A percentile compares a stretch with the other conserved stretches of the same genome.
Conservation (phyloP, 345 rosid species). For the Moricandia moricandioides region DNA sequence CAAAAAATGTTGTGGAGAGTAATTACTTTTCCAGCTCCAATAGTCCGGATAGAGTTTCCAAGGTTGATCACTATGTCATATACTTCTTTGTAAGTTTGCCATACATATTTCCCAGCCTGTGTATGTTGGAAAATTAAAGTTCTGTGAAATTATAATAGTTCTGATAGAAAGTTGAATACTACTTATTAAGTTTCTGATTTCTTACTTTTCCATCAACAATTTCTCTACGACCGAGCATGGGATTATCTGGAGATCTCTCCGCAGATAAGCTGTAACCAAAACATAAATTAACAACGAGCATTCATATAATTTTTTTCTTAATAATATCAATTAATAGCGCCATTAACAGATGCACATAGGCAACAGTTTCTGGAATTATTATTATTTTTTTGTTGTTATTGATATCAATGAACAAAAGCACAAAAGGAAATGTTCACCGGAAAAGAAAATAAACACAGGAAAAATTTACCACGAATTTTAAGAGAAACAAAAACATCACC, state of each 20-base stretch:
- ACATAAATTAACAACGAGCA: background rate
- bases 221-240: constrained; percentile 86
- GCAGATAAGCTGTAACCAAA: constrained; percentile 39
- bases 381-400: background rate
- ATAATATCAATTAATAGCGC: background rate
- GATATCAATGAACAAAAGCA: background rate
- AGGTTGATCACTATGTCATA: constrained; percentile 73
- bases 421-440: background rate
- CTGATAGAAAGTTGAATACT: background rate
- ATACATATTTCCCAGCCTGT: constrained; percentile 80
- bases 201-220: constrained; percentile 73
- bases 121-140: background rate
- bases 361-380: background rate
- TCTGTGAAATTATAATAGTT: background rate
- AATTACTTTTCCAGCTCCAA: constrained; percentile 77
- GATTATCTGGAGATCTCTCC: constrained; percentile 69
- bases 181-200: background rate
- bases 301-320: background rate
- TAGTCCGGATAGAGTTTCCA: constrained; percentile 76
- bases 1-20: background rate
- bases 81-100: constrained; percentile 85
- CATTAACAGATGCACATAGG: background rate
- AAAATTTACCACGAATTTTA: background rate
- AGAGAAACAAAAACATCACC: background rate
- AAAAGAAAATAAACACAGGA: background rate